A percentile compares a stretch with the other conserved stretches of the same genome.
Evolutionary conservation across 2,329 filamentous ascomycete species (phyloP).

Genomic region (Fusarium scirpi): DNA sequence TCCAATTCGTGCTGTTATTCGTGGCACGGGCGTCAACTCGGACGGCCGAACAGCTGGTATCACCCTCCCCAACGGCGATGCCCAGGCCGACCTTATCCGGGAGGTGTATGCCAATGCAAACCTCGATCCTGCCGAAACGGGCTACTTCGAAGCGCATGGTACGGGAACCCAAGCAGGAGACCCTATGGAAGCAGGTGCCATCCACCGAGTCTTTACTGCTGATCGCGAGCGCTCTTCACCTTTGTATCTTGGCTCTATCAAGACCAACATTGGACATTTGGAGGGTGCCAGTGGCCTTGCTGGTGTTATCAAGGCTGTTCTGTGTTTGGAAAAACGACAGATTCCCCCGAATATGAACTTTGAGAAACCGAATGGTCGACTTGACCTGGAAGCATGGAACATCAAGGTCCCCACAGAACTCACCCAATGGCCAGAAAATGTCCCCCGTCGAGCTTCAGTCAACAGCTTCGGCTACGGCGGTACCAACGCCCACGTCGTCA

Average conservation of each 20-base stretch:
- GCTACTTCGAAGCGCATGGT: constrained; percentile 10
- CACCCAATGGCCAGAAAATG: background rate
- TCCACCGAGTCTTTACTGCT: background rate
- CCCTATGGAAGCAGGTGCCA: constrained; percentile 1
- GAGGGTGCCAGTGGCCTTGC: background rate
- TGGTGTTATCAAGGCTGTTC: background rate
- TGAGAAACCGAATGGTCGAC: background rate
- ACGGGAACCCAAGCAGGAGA: constrained; percentile 8
- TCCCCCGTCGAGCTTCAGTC: background rate
- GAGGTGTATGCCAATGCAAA: background rate
- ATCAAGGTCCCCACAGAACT: background rate
- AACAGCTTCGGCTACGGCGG: constrained; percentile 8
- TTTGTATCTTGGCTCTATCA: constrained; percentile 1
- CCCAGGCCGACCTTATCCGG: constrained; percentile 2
- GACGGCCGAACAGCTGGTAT: constrained; percentile 3
- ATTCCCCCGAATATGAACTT: constrained; percentile 1
- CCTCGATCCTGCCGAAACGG: background rate
- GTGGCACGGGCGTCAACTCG: background rate
- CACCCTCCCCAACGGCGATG: background rate
- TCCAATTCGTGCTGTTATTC: constrained; percentile 5
- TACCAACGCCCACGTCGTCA: constrained; percentile 7
- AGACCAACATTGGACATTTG: background rate
- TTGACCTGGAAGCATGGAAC: background rate
- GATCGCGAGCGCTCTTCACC: background rate
- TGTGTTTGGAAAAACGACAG: background rate